Percentiles rank a stretch among this genome's conserved stretches.
Evolutionary conservation across 371 early-diverging fungal genomes (phyloP).

Genomic region (Dinochytrium kinnereticum): DNA sequence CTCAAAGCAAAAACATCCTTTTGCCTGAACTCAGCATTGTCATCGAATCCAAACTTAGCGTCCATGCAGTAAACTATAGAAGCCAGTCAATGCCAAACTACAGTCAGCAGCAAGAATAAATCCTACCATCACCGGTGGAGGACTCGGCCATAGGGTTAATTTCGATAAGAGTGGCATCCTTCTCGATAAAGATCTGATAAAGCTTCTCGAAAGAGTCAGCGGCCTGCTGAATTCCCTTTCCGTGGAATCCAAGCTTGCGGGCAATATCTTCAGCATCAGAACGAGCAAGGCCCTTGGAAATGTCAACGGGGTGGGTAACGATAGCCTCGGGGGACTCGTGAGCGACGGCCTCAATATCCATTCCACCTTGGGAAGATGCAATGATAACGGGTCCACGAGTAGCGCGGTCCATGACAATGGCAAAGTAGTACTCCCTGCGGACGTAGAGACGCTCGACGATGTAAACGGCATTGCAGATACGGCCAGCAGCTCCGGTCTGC

Average conservation of each 20-base stretch:
- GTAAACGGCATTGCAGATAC: constrained; percentile 93
- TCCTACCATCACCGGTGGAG: constrained; percentile 78
- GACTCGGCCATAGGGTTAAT: constrained; percentile 98
- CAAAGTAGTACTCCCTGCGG: constrained; percentile 97
- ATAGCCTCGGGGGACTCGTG: constrained; percentile 94
- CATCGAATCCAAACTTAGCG: constrained; percentile 97
- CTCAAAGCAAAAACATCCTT: constrained; percentile 85
- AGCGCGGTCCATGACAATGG: constrained; percentile 94
- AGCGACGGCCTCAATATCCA: constrained; percentile 97
- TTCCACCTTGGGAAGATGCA: constrained; percentile 95
- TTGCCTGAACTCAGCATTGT: constrained; percentile 98
- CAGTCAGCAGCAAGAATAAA: not conserved
- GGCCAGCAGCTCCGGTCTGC: constrained; percentile 96
- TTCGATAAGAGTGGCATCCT: constrained; percentile 97
- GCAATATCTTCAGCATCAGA: constrained; percentile 52
- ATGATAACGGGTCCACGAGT: constrained; percentile 94
- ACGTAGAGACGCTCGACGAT: constrained; percentile 95
- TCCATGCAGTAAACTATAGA: constrained; percentile 81
- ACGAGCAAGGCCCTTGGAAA: constrained; percentile 61
- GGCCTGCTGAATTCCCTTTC: constrained; percentile 78
- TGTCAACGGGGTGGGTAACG: constrained; percentile 79
- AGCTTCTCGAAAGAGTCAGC: constrained; percentile 90
- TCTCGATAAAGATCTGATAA: constrained; percentile 94
- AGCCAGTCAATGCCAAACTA: not conserved
- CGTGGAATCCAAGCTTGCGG: constrained; percentile 85